A percentile compares a stretch with the other conserved stretches of the same genome.
Conservation (phyloP, 192 early-diverging fungal genomes). For the Lunasporangiospora selenospora region DNA sequence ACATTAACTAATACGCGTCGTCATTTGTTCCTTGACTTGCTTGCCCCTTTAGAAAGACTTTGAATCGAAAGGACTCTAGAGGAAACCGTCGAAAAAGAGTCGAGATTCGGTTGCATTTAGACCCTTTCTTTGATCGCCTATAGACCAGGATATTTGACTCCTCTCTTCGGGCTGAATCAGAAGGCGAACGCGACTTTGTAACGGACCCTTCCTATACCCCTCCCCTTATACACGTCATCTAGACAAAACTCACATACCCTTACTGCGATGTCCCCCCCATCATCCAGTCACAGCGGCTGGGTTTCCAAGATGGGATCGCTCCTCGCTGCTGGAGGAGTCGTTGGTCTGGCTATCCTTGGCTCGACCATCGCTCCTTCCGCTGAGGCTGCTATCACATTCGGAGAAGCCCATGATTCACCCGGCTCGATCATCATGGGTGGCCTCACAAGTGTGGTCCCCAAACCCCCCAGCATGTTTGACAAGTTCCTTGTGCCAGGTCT, state of each 20-base stretch:
- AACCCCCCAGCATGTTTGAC: constrained; percentile 29
- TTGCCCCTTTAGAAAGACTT: no score
- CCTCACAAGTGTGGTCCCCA: constrained; percentile 34
- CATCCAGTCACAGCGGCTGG: constrained; percentile 11
- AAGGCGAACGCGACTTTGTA: constrained; percentile 12
- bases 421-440: constrained; percentile 32
- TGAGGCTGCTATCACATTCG: constrained; percentile 35
- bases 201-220: constrained; percentile 18
- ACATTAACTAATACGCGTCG: no score
- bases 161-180: constrained; percentile 28
- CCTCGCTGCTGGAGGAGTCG: constrained; percentile 33
- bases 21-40: no score
- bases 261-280: constrained; percentile 2
- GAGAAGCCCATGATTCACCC: constrained; percentile 19
- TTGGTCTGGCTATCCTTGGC: constrained; percentile 25
- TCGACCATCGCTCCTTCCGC: constrained; percentile 26
- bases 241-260: no score
- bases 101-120: no score
- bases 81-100: no score
- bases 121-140: no score
- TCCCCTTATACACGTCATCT: neutral
- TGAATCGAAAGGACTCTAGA: no score
- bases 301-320: constrained; percentile 17
- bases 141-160: no score
- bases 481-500: constrained; percentile 44